Conservation (phyloP, 2,329 filamentous ascomycete genomes). For the Cladophialophora yegresii region DNA sequence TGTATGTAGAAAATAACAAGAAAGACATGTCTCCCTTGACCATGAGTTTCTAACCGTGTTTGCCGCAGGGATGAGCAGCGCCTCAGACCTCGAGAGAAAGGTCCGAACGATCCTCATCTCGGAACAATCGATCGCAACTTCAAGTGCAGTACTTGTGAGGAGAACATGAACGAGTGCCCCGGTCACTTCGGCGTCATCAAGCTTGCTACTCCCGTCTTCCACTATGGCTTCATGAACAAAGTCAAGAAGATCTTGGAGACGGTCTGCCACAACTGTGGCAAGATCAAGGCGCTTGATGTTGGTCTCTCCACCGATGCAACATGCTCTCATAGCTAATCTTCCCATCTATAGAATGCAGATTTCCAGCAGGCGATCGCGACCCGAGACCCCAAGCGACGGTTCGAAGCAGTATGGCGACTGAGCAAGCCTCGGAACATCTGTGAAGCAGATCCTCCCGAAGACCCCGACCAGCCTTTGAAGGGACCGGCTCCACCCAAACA, state of each 20-base stretch:
- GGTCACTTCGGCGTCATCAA: constrained; percentile 99
- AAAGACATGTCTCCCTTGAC: constrained; percentile 22
- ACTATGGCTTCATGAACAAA: constrained; percentile 95
- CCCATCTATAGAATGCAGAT: constrained; percentile 43
- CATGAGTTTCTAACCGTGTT: constrained; percentile 35
- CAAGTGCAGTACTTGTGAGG: constrained; percentile 93
- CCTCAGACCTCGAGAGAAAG: constrained; percentile 83
- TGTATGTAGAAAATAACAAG: constrained; percentile 54
- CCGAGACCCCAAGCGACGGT: constrained; percentile 90
- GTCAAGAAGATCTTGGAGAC: constrained; percentile 99
- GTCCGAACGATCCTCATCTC: constrained; percentile 91
- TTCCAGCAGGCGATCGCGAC: constrained; percentile 79
- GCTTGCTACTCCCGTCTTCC: constrained; percentile 92
- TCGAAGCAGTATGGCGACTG: constrained; percentile 86
- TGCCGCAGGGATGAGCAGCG: constrained; percentile 74
- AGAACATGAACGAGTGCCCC: constrained; percentile 93
- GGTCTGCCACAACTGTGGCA: constrained; percentile 98
- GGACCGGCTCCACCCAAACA: constrained; percentile 59
- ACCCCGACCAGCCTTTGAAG: constrained; percentile 69
- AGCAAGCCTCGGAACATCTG: constrained; percentile 88
- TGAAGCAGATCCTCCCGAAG: constrained; percentile 71
- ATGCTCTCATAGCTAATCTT: constrained; percentile 43
- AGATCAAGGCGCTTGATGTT: constrained; percentile 96
- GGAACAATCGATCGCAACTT: constrained; percentile 95
- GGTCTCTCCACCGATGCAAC: constrained; percentile 62